phyloP scores from a whole-genome alignment of 2,329 filamentous ascomycete species.

The Trichoderma guizhouense region DNA sequence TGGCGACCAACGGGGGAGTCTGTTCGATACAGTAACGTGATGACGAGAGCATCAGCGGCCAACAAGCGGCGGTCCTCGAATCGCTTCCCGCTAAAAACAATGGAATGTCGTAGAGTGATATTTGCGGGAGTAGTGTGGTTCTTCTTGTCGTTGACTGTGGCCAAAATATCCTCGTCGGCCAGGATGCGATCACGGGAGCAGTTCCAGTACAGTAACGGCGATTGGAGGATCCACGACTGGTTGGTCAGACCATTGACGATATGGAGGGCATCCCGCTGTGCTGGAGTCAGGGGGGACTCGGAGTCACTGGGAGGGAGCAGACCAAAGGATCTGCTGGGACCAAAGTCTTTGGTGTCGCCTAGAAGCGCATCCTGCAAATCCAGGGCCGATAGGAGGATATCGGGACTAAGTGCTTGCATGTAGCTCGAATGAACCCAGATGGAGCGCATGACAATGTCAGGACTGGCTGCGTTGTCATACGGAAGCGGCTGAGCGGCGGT shows the following conservation, averaged over 20 bases:
- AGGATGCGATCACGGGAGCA: slow-evolving; percentile 59
- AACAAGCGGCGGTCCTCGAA: slow-evolving; percentile 65
- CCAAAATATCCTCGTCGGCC: slow-evolving; percentile 59
- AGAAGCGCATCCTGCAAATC: slow-evolving; percentile 68
- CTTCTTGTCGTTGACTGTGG: slow-evolving; percentile 65
- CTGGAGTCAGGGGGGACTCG: slow-evolving; percentile 40
- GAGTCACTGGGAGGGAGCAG: slow-evolving; percentile 23
- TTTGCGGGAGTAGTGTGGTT: slow-evolving; percentile 65
- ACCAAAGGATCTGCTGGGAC: slow-evolving; percentile 40
- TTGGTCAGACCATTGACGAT: slow-evolving; percentile 58
- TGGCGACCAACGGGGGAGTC: slow-evolving; percentile 60
- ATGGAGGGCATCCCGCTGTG: slow-evolving; percentile 54
- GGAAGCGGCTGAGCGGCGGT: slow-evolving; percentile 66
- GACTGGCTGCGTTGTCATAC: slow-evolving; percentile 46
- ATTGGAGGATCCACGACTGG: slow-evolving; percentile 74
- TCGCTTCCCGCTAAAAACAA: slow-evolving; percentile 77
- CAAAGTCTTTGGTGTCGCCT: slow-evolving; percentile 56
- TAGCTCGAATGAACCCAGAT: slow-evolving; percentile 80
- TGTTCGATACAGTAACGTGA: slow-evolving; percentile 68
- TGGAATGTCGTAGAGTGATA: slow-evolving; percentile 70
- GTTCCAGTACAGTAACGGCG: slow-evolving; percentile 78
- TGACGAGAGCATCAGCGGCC: slow-evolving; percentile 73
- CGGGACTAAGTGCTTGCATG: slow-evolving; percentile 68
- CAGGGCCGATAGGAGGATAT: slow-evolving; percentile 64
- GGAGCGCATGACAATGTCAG: slow-evolving; percentile 78